Percentiles rank a stretch among this genome's conserved stretches.
phyloP scores from a whole-genome alignment of 108 stramenopile species.

The Skeletonema tropicum region DNA sequence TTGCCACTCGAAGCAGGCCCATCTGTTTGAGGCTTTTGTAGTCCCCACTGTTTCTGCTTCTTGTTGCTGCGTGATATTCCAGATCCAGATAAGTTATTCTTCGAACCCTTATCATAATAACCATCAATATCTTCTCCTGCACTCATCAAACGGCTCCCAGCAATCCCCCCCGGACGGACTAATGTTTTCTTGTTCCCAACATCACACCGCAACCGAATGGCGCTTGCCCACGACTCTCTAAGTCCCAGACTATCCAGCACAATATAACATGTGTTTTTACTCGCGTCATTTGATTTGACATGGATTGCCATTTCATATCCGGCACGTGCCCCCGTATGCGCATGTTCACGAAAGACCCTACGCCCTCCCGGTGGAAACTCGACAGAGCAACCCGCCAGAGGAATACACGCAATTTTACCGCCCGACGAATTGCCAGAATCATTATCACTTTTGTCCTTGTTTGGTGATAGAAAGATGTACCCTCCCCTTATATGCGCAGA shows the following conservation, averaged over 20 bases:
- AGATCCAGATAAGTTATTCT: neutral
- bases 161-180: constrained; percentile 41
- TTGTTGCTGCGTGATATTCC: constrained; percentile 5
- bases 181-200: constrained; percentile 36
- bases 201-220: constrained; percentile 63
- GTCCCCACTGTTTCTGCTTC: constrained; percentile 15
- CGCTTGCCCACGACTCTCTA: constrained; percentile 72
- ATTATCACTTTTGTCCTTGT: constrained; percentile 45
- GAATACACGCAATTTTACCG: constrained; percentile 69
- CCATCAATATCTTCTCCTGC: constrained; percentile 15
- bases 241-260: constrained; percentile 65
- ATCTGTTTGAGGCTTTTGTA: constrained; percentile 22
- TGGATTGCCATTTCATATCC: constrained; percentile 82
- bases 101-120: constrained; percentile 1
- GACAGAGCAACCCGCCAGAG: constrained; percentile 65
- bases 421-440: constrained; percentile 27
- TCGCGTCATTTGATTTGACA: constrained; percentile 30
- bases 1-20: constrained; percentile 32
- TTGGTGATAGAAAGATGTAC: constrained; percentile 69
- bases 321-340: constrained; percentile 71
- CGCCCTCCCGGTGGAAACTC: constrained; percentile 85
- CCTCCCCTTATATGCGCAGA: constrained; percentile 66
- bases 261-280: constrained; percentile 52
- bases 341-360: constrained; percentile 88
- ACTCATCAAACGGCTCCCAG: constrained; percentile 36